phyloP scores from a whole-genome alignment of 83 land plant species.

The Picea mariana region DNA sequence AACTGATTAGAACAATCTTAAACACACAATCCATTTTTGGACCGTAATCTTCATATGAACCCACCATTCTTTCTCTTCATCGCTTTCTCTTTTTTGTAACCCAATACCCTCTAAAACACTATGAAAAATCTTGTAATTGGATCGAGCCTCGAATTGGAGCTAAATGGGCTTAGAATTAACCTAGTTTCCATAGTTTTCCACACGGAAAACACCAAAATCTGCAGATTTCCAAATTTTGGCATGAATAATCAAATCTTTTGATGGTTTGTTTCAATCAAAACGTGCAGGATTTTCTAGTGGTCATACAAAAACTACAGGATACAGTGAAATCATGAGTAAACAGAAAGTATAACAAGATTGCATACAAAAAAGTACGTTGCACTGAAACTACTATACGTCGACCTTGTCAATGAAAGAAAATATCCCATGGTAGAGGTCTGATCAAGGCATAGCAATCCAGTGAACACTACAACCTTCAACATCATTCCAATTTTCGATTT shows the following conservation, averaged over 20 bases:
- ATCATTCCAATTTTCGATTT: too few species aligned
- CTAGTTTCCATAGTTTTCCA: background rate
- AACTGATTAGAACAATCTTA: slow-evolving; percentile 2
- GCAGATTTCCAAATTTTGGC: background rate
- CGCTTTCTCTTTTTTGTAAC: background rate
- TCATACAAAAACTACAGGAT: too few species aligned
- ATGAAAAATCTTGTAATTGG: too few species aligned
- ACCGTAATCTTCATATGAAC: background rate
- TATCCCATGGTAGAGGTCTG: too few species aligned
- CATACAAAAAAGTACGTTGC: too few species aligned
- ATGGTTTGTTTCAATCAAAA: background rate
- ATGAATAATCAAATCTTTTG: background rate
- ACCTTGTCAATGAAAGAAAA: too few species aligned
- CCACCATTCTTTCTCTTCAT: background rate
- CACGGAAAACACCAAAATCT: background rate
- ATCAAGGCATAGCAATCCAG: too few species aligned
- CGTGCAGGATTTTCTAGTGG: background rate
- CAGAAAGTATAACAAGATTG: too few species aligned
- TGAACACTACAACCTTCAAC: too few species aligned
- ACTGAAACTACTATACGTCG: too few species aligned
- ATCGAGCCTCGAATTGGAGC: background rate
- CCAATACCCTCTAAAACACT: background rate
- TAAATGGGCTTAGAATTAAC: background rate
- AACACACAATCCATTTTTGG: slow-evolving; percentile 9
- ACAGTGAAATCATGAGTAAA: too few species aligned